Percentiles rank a stretch among this genome's conserved stretches.
Evolutionary conservation across 495 filamentous ascomycete species (phyloP).

Genomic region (Astrocystis sublimbata): DNA sequence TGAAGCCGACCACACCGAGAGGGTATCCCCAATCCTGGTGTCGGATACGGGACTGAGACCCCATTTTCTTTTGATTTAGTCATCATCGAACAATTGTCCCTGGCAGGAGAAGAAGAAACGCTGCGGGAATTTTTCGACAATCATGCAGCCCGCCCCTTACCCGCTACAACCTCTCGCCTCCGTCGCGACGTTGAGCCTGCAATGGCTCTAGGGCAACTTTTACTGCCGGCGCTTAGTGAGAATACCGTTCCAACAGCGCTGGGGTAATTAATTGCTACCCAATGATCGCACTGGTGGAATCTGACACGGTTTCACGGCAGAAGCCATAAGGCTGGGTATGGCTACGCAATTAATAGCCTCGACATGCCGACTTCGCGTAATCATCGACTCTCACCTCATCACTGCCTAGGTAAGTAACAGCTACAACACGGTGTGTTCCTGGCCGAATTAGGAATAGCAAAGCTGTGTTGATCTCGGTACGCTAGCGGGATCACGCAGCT

Average conservation of each 20-base stretch:
- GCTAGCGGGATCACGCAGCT: not conserved
- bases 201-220: no score
- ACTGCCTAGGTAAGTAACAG: not conserved
- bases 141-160: not conserved
- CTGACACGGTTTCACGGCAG: not conserved
- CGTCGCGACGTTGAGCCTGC: not conserved
- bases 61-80: not conserved
- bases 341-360: not conserved
- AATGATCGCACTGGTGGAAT: slow-evolving; percentile 1
- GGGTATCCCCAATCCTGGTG: not conserved
- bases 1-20: not conserved
- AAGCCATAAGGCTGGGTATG: slow-evolving; percentile 12
- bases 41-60: slow-evolving; percentile 6
- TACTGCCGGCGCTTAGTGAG: not conserved
- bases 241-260: not conserved
- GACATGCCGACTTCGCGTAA: slow-evolving; percentile 5
- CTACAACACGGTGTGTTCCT: not conserved
- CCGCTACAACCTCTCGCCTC: slow-evolving; percentile 9
- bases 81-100: not conserved
- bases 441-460: not conserved
- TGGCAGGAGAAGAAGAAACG: not conserved
- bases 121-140: slow-evolving; percentile 5
- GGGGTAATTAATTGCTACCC: not conserved
- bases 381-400: not conserved
- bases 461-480: not conserved